Percentiles rank a stretch among this genome's conserved stretches.
Conservation (phyloP, 148 eudicot species). For the Dianthus caryophyllus region DNA sequence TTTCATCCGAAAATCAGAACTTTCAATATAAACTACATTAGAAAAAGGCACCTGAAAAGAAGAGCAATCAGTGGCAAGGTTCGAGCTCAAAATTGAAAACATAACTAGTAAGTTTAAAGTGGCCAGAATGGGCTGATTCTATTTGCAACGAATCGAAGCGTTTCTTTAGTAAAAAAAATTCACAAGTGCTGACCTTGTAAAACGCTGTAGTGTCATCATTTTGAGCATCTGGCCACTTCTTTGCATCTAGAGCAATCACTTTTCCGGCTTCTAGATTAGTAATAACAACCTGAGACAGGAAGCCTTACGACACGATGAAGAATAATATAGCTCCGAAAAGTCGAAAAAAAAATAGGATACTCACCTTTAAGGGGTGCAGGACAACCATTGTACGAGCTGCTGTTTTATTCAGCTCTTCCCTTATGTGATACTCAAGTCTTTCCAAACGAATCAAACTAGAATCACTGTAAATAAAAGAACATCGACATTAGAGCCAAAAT, state of each 20-base stretch:
- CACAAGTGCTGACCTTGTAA: constrained; percentile 53
- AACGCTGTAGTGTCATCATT: constrained; percentile 58
- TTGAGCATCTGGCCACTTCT: constrained; percentile 95
- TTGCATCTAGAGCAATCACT: constrained; percentile 75
- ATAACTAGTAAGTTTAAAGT: not conserved
- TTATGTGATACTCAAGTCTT: constrained; percentile 77
- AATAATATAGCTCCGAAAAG: constrained; percentile 4
- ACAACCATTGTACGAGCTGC: constrained; percentile 86
- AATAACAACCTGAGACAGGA: constrained; percentile 60
- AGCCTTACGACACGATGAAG: constrained; percentile 15
- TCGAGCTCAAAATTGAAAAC: constrained; percentile 6
- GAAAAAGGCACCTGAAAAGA: constrained; percentile 71
- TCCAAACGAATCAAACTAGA: constrained; percentile 63
- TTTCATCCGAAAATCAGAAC: constrained; percentile 84
- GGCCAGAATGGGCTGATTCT: not conserved
- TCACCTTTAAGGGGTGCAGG: constrained; percentile 79
- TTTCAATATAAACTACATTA: constrained; percentile 79
- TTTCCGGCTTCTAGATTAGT: constrained; percentile 74
- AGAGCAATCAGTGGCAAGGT: not conserved
- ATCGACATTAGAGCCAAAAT: not conserved
- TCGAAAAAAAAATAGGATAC: constrained; percentile 13
- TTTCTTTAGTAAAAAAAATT: not conserved
- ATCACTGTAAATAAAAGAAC: constrained; percentile 54
- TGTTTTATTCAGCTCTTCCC: constrained; percentile 87
- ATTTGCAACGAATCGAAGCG: not conserved